These are phyloP conservation scores for Aphanomyces euteiches DNA, from an alignment of 352 stramenopile species.

Conservation along the genomic window DNA sequence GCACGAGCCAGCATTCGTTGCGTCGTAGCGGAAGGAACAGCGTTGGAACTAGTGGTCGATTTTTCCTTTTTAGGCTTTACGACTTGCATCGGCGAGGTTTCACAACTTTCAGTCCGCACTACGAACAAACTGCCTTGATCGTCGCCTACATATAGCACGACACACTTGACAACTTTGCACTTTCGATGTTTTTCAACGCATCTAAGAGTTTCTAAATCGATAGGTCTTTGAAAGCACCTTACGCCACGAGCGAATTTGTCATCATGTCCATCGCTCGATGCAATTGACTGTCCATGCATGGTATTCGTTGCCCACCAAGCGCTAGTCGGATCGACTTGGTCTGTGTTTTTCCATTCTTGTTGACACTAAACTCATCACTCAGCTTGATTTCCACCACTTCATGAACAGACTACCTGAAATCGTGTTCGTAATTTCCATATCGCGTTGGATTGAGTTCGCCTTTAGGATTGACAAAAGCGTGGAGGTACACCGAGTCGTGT, in stretches of 20 bases:
- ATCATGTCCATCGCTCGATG: slow-evolving; percentile 33
- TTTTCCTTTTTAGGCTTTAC: slow-evolving; percentile 3
- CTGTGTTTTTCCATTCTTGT: slow-evolving; percentile 55
- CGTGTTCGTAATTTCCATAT: slow-evolving; percentile 73
- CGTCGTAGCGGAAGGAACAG: slow-evolving; percentile 40
- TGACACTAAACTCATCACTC: slow-evolving; percentile 37
- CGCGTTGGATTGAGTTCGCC: slow-evolving; percentile 56
- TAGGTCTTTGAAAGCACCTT: not conserved
- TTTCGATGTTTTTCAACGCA: slow-evolving; percentile 65
- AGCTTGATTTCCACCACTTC: not conserved
- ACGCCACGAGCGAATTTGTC: not conserved
- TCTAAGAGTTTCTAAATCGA: slow-evolving; percentile 14
- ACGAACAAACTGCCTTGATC: slow-evolving; percentile 49
- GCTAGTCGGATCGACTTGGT: slow-evolving; percentile 64
- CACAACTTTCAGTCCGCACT: slow-evolving; percentile 50
- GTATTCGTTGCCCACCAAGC: slow-evolving; percentile 54
- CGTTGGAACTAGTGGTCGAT: slow-evolving; percentile 35
- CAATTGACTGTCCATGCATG: slow-evolving; percentile 66
- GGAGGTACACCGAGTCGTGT: slow-evolving; percentile 43
- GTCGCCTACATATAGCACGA: slow-evolving; percentile 57
- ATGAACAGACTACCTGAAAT: slow-evolving; percentile 52
- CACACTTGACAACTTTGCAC: slow-evolving; percentile 53
- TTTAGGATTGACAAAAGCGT: slow-evolving; percentile 58
- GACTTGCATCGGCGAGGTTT: slow-evolving; percentile 43
- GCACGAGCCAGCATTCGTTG: slow-evolving; percentile 57